phyloP scores from a whole-genome alignment of 257 asterid genomes.

The Fraxinus quadrangulata region DNA sequence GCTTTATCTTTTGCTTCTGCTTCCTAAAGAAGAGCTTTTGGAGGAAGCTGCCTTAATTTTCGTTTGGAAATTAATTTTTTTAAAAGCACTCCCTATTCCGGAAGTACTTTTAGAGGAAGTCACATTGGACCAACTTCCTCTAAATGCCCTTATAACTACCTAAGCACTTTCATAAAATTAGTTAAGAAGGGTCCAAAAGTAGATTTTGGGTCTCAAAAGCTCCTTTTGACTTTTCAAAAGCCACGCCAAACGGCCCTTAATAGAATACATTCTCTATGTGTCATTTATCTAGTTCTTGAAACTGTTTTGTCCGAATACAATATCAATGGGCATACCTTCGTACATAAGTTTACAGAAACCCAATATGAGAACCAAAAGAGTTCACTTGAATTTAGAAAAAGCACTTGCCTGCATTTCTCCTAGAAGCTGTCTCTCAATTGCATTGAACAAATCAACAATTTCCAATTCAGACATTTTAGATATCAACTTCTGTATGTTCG shows the following conservation, averaged over 20 bases:
- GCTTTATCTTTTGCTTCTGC: too few relatives aligned
- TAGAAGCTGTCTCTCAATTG: conserved; percentile 78
- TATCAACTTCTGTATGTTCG: conserved; percentile 61
- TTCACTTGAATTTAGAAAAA: conserved; percentile 20
- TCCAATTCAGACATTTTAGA: conserved; percentile 83
- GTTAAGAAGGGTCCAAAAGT: too few relatives aligned
- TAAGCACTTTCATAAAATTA: too few relatives aligned
- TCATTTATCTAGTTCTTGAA: conserved; percentile 17
- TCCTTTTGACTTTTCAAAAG: too few relatives aligned
- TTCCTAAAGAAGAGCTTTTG: too few relatives aligned
- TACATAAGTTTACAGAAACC: conserved; percentile 12
- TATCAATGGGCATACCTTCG: conserved; percentile 16
- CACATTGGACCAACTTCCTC: too few relatives aligned
- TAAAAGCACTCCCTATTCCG: too few relatives aligned
- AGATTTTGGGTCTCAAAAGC: too few relatives aligned
- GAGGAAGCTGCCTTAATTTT: too few relatives aligned
- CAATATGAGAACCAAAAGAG: conserved; percentile 19
- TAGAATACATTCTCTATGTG: neutral
- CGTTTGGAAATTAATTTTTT: too few relatives aligned
- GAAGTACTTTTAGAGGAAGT: too few relatives aligned
- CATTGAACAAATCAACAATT: conserved; percentile 78
- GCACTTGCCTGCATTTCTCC: conserved; percentile 80
- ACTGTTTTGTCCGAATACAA: conserved; percentile 13
- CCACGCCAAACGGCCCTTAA: neutral
- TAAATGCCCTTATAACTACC: too few relatives aligned